phyloP scores from a whole-genome alignment of 768 basidiomycete species.

The Hygrophoropsis aurantiaca region DNA sequence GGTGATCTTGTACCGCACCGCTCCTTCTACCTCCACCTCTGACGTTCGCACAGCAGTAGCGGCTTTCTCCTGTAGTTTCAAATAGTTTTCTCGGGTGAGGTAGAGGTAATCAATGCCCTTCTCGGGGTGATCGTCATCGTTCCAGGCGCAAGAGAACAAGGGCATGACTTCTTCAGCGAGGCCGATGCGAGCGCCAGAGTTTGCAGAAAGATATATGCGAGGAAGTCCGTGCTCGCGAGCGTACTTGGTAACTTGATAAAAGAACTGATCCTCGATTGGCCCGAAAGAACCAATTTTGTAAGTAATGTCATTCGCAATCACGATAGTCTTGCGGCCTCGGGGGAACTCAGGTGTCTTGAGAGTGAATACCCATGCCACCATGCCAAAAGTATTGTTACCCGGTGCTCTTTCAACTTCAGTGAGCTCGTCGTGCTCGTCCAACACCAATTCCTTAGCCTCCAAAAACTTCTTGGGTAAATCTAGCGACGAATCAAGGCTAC shows the following conservation, averaged over 20 bases:
- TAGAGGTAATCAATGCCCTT: conserved; percentile 97
- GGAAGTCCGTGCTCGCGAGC: conserved; percentile 87
- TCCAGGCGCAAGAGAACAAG: conserved; percentile 92
- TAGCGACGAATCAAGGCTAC: conserved; percentile 61
- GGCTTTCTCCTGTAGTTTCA: conserved; percentile 87
- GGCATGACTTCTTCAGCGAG: conserved; percentile 88
- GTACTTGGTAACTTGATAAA: conserved; percentile 91
- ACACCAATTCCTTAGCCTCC: conserved; percentile 84
- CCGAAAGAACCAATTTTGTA: conserved; percentile 99
- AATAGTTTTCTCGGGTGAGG: conserved; percentile 87
- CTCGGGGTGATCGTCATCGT: conserved; percentile 75
- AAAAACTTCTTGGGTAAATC: conserved; percentile 76
- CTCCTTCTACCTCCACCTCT: conserved; percentile 84
- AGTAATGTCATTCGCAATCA: conserved; percentile 97
- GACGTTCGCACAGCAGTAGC: conserved; percentile 73
- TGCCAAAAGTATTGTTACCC: conserved; percentile 93
- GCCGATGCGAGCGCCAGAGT: conserved; percentile 97
- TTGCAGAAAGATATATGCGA: conserved; percentile 96
- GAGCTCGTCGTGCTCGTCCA: conserved; percentile 91
- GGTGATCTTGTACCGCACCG: conserved; percentile 90
- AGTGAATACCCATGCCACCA: conserved; percentile 98
- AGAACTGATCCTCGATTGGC: conserved; percentile 93
- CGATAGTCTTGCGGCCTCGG: conserved; percentile 80
- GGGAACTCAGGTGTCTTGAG: conserved; percentile 92
- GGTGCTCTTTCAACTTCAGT: conserved; percentile 89